These are phyloP conservation scores for Hypoxylon lenormandii DNA, from an alignment of 495 filamentous ascomycete species.

Conservation along the genomic window DNA sequence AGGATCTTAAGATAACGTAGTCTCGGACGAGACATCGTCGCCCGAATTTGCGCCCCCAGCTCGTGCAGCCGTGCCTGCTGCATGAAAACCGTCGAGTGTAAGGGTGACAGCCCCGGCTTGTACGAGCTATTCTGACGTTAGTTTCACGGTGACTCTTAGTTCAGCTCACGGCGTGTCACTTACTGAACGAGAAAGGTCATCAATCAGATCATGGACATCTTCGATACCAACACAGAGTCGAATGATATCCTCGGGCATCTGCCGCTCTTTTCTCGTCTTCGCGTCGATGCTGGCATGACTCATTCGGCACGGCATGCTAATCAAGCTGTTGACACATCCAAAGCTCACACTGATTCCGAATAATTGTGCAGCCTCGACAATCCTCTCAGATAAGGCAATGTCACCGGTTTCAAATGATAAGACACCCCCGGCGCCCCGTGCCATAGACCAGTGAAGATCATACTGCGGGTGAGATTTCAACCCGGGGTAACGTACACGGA, in stretches of 20 bases:
- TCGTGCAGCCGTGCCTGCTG: constrained; percentile 51
- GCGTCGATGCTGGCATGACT: constrained; percentile 98
- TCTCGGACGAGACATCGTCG: constrained; percentile 43
- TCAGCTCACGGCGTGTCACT: constrained; percentile 58
- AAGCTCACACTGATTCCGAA: constrained; percentile 98
- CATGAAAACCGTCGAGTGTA: constrained; percentile 80
- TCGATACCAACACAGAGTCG: constrained; percentile 96
- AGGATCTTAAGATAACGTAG: constrained; percentile 46
- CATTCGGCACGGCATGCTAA: constrained; percentile 99
- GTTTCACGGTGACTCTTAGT: constrained; percentile 30
- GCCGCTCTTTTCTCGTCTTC: constrained; percentile 87
- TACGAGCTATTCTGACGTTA: constrained; percentile 72
- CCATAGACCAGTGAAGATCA: constrained; percentile 93
- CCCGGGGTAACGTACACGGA: constrained; percentile 93
- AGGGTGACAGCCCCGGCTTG: constrained; percentile 92
- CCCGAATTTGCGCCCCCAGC: constrained; percentile 28
- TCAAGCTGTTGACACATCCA: constrained; percentile 96
- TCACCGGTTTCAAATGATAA: constrained; percentile 96
- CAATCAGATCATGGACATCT: constrained; percentile 90
- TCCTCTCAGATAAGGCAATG: constrained; percentile 80
- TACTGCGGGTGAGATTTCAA: constrained; percentile 95
- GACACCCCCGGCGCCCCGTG: constrained; percentile 91
- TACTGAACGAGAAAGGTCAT: constrained; percentile 90
- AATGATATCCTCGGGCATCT: constrained; percentile 96
- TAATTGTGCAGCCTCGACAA: constrained; percentile 89